These are phyloP conservation scores for Agaricus sinodeliciosus DNA, from an alignment of 768 basidiomycete genomes.

Conservation along the genomic window DNA sequence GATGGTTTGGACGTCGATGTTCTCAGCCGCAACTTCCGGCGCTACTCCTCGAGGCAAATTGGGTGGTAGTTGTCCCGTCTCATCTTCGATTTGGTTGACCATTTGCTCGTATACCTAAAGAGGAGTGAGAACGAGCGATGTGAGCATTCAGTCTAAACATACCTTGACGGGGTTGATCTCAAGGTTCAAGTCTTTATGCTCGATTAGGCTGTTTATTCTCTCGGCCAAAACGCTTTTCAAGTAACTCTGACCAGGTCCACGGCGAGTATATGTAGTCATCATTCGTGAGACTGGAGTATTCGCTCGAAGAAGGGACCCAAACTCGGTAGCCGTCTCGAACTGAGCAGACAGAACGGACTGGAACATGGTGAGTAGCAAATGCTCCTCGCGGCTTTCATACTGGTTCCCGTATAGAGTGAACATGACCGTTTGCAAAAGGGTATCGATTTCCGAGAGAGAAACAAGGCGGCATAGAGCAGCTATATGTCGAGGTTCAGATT, in stretches of 20 bases:
- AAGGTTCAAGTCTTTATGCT: slow-evolving; percentile 98
- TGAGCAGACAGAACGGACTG: slow-evolving; percentile 97
- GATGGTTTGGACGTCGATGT: slow-evolving; percentile 94
- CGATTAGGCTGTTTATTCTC: slow-evolving; percentile 96
- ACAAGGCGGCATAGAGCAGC: slow-evolving; percentile 96
- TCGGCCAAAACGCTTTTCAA: slow-evolving; percentile 97
- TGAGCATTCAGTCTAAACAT: slow-evolving; percentile 5
- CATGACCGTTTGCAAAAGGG: slow-evolving; percentile 99
- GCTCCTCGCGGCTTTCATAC: slow-evolving; percentile 97
- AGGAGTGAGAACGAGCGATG: slow-evolving; percentile 7
- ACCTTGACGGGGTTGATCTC: slow-evolving; percentile 99
- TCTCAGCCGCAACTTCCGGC: slow-evolving; percentile 91
- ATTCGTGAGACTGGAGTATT: slow-evolving; percentile 99
- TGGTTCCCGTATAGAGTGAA: slow-evolving; percentile 99
- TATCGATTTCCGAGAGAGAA: slow-evolving; percentile 94
- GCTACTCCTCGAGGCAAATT: slow-evolving; percentile 91
- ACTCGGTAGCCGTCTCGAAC: slow-evolving; percentile 98
- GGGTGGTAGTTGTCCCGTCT: slow-evolving; percentile 85
- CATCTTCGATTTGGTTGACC: slow-evolving; percentile 98
- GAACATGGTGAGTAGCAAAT: slow-evolving; percentile 98
- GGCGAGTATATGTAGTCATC: slow-evolving; percentile 99
- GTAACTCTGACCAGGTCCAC: slow-evolving; percentile 97
- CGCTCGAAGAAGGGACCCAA: slow-evolving; percentile 95
- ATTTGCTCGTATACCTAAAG: slow-evolving; percentile 97
- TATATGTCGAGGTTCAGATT: slow-evolving; percentile 96